These are phyloP conservation scores for Paracorniculantispora psalliotae DNA, from an alignment of 2,329 filamentous ascomycete species.

Conservation along the genomic window DNA sequence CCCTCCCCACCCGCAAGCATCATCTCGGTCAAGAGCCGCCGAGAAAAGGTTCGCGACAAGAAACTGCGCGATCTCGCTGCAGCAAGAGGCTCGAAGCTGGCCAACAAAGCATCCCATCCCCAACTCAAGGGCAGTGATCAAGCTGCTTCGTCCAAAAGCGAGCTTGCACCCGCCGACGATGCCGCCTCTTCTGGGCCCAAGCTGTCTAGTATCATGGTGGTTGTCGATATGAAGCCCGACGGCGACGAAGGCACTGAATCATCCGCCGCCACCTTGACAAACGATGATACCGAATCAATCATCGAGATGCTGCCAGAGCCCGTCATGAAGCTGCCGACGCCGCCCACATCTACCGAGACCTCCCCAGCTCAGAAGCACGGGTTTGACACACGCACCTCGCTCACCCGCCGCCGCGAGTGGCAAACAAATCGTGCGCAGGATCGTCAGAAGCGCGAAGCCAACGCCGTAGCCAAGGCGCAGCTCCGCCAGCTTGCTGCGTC, in stretches of 20 bases:
- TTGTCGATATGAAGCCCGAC: conserved; percentile 30
- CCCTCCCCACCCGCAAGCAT: conserved; percentile 17
- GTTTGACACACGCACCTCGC: conserved; percentile 25
- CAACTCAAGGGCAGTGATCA: background rate
- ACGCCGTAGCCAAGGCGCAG: conserved; percentile 19
- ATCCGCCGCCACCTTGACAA: background rate
- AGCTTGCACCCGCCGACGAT: conserved; percentile 16
- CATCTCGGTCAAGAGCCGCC: conserved; percentile 26
- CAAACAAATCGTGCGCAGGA: conserved; percentile 25
- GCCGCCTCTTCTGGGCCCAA: conserved; percentile 20
- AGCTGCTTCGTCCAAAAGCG: background rate
- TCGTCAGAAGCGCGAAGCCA: conserved; percentile 21
- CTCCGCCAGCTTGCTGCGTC: conserved; percentile 19
- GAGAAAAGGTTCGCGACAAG: conserved; percentile 35
- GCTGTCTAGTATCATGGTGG: conserved; percentile 36
- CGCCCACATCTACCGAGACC: conserved; percentile 26
- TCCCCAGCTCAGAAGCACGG: conserved; percentile 23
- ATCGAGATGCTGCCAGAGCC: conserved; percentile 3
- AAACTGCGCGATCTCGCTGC: conserved; percentile 38
- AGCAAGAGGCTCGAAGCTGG: conserved; percentile 15
- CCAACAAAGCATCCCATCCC: background rate
- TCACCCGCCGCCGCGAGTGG: conserved; percentile 32
- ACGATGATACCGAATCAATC: background rate
- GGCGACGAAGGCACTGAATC: background rate
- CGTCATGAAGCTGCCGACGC: conserved; percentile 19